phyloP scores from a whole-genome alignment of 176 grass and related monocot genomes.

The Lolium multiflorum region DNA sequence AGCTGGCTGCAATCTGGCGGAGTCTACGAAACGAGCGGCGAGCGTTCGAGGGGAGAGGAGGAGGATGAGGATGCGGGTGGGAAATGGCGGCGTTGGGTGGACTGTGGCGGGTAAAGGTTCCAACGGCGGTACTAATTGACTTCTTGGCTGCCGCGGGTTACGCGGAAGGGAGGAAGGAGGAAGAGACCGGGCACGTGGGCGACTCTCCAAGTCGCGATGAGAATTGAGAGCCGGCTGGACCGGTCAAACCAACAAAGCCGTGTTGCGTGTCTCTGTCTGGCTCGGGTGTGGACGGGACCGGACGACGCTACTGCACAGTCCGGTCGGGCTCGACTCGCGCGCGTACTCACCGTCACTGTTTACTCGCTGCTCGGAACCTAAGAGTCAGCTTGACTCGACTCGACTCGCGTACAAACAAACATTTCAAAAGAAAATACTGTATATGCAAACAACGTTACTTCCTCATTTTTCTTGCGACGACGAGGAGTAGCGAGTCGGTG shows the following conservation, averaged over 20 bases:
- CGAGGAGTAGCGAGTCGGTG: too few species aligned
- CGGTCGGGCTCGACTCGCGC: background rate
- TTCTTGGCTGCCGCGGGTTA: background rate
- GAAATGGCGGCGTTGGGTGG: background rate
- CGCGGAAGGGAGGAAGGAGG: background rate
- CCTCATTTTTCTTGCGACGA: too few species aligned
- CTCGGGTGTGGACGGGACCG: background rate
- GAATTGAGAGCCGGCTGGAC: background rate
- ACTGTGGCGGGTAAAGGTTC: background rate
- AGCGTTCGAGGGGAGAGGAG: background rate
- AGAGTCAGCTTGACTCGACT: too few species aligned
- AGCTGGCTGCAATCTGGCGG: background rate
- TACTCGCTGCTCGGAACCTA: too few species aligned
- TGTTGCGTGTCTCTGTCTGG: background rate
- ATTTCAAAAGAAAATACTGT: too few species aligned
- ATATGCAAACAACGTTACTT: too few species aligned
- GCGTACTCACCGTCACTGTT: too few species aligned
- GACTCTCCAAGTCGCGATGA: background rate
- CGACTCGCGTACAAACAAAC: too few species aligned
- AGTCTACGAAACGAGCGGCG: constrained; percentile 29
- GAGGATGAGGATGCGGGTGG: background rate
- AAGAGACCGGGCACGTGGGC: background rate
- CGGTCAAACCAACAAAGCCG: background rate
- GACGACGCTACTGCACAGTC: background rate
- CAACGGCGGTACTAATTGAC: constrained; percentile 47